Conservation (phyloP, 2,329 filamentous ascomycete genomes). For the Sordariomycetes sp. region DNA sequence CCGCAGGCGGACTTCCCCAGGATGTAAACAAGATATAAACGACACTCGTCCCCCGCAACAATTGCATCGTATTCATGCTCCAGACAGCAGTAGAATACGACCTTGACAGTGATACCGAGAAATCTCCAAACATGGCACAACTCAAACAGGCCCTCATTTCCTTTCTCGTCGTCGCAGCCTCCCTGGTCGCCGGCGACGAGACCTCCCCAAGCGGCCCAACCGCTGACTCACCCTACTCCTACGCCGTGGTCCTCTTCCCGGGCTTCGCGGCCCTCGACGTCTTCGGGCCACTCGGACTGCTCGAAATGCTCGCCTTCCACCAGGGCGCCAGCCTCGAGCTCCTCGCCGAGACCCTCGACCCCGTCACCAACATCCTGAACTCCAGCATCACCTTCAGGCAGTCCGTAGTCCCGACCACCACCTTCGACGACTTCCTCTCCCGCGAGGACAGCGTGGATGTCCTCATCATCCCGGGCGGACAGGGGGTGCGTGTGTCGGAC, state of each 20-base stretch:
- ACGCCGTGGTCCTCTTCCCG: slow-evolving; percentile 14
- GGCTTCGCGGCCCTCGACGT: slow-evolving; percentile 33
- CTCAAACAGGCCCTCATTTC: not conserved
- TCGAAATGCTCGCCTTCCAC: slow-evolving; percentile 26
- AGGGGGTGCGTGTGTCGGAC: slow-evolving; percentile 29
- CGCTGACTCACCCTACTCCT: not conserved
- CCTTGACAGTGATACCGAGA: too few species aligned
- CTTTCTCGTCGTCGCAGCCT: not conserved
- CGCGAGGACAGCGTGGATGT: slow-evolving; percentile 44
- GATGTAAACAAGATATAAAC: too few species aligned
- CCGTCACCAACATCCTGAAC: slow-evolving; percentile 22
- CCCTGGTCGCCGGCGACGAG: not conserved
- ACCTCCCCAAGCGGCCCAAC: not conserved
- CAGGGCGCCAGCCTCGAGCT: slow-evolving; percentile 27
- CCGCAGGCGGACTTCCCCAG: too few species aligned
- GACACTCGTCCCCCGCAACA: too few species aligned
- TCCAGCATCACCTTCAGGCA: slow-evolving; percentile 24
- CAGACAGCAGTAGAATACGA: too few species aligned
- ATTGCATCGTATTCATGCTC: too few species aligned
- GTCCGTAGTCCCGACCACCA: slow-evolving; percentile 30
- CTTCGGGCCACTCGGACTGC: slow-evolving; percentile 32
- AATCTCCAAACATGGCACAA: not conserved
- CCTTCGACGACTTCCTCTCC: slow-evolving; percentile 37
- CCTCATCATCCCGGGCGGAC: slow-evolving; percentile 55
- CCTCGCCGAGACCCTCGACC: slow-evolving; percentile 27